These are phyloP conservation scores for Chlorella variabilis DNA, from an alignment of 163 green algal genomes.

Conservation along the genomic window DNA sequence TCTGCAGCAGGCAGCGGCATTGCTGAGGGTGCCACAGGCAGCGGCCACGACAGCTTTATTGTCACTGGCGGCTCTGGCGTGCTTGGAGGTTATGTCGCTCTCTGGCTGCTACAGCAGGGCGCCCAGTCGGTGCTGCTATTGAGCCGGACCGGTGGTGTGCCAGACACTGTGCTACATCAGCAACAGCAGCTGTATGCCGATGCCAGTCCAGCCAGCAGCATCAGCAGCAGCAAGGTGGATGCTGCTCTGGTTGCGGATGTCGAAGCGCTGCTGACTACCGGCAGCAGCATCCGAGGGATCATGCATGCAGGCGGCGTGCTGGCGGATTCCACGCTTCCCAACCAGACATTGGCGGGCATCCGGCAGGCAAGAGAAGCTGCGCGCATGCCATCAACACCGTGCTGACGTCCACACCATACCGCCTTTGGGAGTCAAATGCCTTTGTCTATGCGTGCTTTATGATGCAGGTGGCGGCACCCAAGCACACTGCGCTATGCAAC, in stretches of 20 bases:
- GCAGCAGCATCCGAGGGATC: not conserved
- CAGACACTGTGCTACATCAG: not conserved
- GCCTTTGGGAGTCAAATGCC: too few relatives aligned
- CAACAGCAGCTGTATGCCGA: not conserved
- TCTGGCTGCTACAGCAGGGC: conserved; percentile 41
- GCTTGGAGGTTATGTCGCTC: conserved; percentile 26
- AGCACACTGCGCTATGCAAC: conserved; percentile 17
- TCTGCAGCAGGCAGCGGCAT: not conserved
- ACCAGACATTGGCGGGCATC: conserved; percentile 55
- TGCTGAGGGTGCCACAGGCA: not conserved
- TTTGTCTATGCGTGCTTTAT: not conserved
- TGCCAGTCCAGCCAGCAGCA: not conserved
- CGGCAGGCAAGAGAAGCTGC: conserved; percentile 13
- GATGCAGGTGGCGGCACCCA: conserved; percentile 37
- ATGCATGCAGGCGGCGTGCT: conserved; percentile 77
- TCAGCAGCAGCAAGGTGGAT: conserved; percentile 34
- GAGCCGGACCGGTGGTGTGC: conserved; percentile 35
- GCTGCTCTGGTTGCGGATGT: conserved; percentile 30
- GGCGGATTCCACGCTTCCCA: conserved; percentile 63
- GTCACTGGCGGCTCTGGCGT: conserved; percentile 45
- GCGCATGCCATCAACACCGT: too few relatives aligned
- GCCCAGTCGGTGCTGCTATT: conserved; percentile 9
- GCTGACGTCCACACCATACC: too few relatives aligned
- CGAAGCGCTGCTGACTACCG: not conserved
- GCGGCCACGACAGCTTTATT: not conserved